Evolutionary conservation across 805 yeast species (phyloP).

Genomic region (Saccharomyces mikatae): DNA sequence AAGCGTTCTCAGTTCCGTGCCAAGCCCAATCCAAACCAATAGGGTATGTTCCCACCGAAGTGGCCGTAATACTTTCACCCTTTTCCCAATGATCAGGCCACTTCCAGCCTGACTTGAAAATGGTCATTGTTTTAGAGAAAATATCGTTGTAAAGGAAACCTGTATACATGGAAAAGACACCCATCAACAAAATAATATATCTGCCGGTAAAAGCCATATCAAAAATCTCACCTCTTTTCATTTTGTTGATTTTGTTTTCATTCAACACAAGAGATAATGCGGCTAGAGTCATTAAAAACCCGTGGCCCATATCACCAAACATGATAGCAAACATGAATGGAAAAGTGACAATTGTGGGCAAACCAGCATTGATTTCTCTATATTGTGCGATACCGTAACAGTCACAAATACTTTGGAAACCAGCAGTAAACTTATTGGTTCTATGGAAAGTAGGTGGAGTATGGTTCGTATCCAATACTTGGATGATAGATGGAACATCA

Average conservation of each 20-base stretch:
- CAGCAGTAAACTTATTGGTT: conserved; percentile 60
- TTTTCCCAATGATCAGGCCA: conserved; percentile 49
- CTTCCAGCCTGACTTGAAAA: conserved; percentile 64
- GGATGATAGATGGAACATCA: conserved; percentile 40
- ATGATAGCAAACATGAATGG: conserved; percentile 79
- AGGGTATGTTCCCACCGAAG: conserved; percentile 44
- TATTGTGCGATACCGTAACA: conserved; percentile 75
- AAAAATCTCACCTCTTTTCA: conserved; percentile 64
- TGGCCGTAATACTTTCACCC: conserved; percentile 43
- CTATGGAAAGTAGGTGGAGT: conserved; percentile 68
- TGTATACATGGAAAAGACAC: conserved; percentile 63
- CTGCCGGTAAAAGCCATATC: conserved; percentile 73
- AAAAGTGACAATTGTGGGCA: conserved; percentile 66
- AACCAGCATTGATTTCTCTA: conserved; percentile 67
- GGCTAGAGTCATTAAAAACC: conserved; percentile 51
- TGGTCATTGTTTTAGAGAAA: conserved; percentile 59
- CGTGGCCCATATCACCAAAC: conserved; percentile 81
- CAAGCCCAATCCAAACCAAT: conserved; percentile 66
- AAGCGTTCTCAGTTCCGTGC: conserved; percentile 73
- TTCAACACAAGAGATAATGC: conserved; percentile 47
- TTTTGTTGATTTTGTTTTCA: conserved; percentile 43
- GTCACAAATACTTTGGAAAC: conserved; percentile 63
- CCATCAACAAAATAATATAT: conserved; percentile 63
- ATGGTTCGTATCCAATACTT: conserved; percentile 54
- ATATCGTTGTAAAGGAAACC: conserved; percentile 68